Evolutionary conservation across 331 rosid species (phyloP), one percentile per base, ranked within the genome.

Genomic region (Pyrus hybrid): DNA sequence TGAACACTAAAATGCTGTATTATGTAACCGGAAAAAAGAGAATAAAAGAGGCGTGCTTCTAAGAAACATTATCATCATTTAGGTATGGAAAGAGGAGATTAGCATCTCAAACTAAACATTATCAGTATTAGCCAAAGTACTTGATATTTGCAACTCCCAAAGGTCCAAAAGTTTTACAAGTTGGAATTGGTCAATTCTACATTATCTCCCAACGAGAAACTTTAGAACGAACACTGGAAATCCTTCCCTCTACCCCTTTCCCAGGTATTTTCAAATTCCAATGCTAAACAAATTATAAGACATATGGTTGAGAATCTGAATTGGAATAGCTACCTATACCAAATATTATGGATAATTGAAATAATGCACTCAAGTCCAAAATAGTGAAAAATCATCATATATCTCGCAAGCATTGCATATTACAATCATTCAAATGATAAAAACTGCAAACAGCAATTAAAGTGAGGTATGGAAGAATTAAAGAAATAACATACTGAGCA

Each of bases 401-500:
- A 56, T 16, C 72, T 16, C 16, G 76, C 57, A 6, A 54, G n/a
- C 64, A 73, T 73, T 43, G 49, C 49, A 43, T 43, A 43, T 43
- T 43, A 12, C 49, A 43, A 43, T 53, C 60, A 53, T 71, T 58
- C 51, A 79, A 68, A 80, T 17, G 45, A 57, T 6, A 68, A 41
- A 68, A 70, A 28, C 63, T 11, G 35, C 10, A 70, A 16, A 70
- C 43, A 21, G 8, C 47, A 30, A 57, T 18, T 57, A 51, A 9
- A 26, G 41, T 25, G 66, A 66, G 62, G 28, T 49, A 32, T 75
- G 16, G 20, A 77, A 77, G 56, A 81, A 57, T 71, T 61, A 57
- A 66, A 78, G 80, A 75, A 41, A 41, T 71, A 79, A 83, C 97
- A 73, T 91, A 93, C 98, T 93, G 98, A 75, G 93, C 85, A 91